Conservation (phyloP, 192 early-diverging fungal genomes). For the Linnemannia schmuckeri region DNA sequence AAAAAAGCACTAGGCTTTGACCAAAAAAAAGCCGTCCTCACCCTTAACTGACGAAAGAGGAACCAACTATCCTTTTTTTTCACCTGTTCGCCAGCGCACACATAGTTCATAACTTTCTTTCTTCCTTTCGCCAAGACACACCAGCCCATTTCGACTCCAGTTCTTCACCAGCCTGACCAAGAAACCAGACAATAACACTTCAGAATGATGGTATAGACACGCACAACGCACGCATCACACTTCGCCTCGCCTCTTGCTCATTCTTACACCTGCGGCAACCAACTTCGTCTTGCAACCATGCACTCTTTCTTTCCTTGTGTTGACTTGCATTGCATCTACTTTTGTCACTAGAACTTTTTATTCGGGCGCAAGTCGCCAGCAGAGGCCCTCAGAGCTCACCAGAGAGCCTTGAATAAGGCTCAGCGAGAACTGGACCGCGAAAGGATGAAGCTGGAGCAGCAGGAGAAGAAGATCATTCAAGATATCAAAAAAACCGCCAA, state of each 20-base stretch:
- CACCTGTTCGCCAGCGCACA: neutral
- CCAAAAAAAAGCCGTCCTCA: neutral
- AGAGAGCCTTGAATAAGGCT: constrained; percentile 87
- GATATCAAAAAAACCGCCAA: constrained; percentile 96
- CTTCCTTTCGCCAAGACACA: constrained; percentile 19
- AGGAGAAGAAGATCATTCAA: constrained; percentile 95
- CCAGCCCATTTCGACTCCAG: neutral
- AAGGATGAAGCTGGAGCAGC: constrained; percentile 86
- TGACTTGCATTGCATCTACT: neutral
- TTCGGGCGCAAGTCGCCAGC: constrained; percentile 91
- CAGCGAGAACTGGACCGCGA: constrained; percentile 95
- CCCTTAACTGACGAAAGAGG: neutral
- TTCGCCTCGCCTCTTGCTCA: neutral
- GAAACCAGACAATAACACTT: neutral
- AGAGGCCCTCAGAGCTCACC: constrained; percentile 93
- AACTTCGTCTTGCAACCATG: neutral
- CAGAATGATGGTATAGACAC: constrained; percentile 19
- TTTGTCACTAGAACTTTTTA: constrained; percentile 65
- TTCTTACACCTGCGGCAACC: neutral
- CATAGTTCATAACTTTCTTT: neutral
- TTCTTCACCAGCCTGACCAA: neutral
- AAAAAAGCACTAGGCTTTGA: neutral
- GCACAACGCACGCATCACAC: neutral
- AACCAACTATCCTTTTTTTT: neutral
- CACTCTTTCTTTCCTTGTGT: neutral